phyloP scores from a whole-genome alignment of 2,329 filamentous ascomycete genomes.

The Trichocomaceae sp. region DNA sequence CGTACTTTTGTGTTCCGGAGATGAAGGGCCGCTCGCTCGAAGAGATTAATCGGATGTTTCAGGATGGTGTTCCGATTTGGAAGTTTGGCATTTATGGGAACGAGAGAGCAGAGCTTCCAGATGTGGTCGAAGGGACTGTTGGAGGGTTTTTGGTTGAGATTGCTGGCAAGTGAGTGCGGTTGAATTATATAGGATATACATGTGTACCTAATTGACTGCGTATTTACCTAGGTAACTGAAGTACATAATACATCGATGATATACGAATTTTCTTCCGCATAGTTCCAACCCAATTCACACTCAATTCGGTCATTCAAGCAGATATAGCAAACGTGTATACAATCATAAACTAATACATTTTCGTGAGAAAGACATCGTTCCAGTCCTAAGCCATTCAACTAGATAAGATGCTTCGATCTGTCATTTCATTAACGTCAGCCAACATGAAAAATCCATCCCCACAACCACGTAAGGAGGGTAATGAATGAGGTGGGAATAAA shows the following conservation, averaged over 20 bases:
- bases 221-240: too few species aligned
- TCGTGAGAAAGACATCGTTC: conserved; percentile 6
- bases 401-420: conserved; percentile 65
- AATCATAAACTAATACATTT: conserved; percentile 10
- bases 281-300: too few species aligned
- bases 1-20: conserved; percentile 25
- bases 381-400: not conserved
- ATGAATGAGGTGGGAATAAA: not conserved
- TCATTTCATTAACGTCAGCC: too few species aligned
- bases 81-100: conserved; percentile 16
- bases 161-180: not conserved
- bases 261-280: not conserved
- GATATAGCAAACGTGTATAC: not conserved
- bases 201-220: too few species aligned
- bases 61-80: conserved; percentile 15
- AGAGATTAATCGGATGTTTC: conserved; percentile 27
- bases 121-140: not conserved
- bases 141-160: not conserved
- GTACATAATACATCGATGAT: not conserved
- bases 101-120: not conserved
- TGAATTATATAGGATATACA: not conserved
- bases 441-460: not conserved
- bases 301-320: not conserved
- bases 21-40: conserved; percentile 28
- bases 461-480: too few species aligned